Evolutionary conservation across 1,139 yeast species (phyloP), one percentile per base, ranked within the genome.

Genomic region (Scheffersomyces cryptocercus): DNA sequence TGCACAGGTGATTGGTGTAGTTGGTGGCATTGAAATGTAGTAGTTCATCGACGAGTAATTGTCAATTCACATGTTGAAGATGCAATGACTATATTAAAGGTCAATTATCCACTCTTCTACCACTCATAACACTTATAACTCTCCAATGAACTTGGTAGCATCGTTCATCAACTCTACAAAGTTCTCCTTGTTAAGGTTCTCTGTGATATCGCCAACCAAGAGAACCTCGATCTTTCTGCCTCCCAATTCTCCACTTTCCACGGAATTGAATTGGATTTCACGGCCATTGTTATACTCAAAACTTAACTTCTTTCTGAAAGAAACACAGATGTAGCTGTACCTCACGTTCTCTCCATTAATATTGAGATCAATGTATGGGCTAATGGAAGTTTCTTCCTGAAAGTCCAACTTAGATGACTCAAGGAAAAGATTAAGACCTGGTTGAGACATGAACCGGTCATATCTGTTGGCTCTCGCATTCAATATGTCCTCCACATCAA

Each of bases 201-300:
- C 11, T 10, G 20, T 6, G 28, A 57, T 37, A 33, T 70, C 73
- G 5, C 79, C 75, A 13, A 76, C 70, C 36, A 80, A 55, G 46
- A 67, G 68, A 9, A 79, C 70, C 50, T 81, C 86, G 15, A 68
- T 49, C 40, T 68, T 62, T 34, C 80, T 62, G 0, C 85, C 86
- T 3, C 84, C 84, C 35, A 77, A 61, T 11, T 68, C 59, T 1
- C 85, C 86, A 2, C 85, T 84, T 50, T 82, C 85, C 13, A 77
- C 67, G n/a, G 71, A 56, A 44, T 73, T 69, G 42, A 76, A 64
- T 51, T 78, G 81, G 10, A 79, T 62, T 40, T 73, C 55, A 30
- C 68, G 62, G 29, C 50, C 61, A 4, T 53, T 58, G 14, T 52
- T 53, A 46, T 58, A 74, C 24, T 55, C 52, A 42, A 78, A 69